Percentiles rank a stretch among this genome's conserved stretches.
These are phyloP conservation scores for Tricholoma sp. DNA, from an alignment of 768 basidiomycete genomes.

Conservation along the genomic window DNA sequence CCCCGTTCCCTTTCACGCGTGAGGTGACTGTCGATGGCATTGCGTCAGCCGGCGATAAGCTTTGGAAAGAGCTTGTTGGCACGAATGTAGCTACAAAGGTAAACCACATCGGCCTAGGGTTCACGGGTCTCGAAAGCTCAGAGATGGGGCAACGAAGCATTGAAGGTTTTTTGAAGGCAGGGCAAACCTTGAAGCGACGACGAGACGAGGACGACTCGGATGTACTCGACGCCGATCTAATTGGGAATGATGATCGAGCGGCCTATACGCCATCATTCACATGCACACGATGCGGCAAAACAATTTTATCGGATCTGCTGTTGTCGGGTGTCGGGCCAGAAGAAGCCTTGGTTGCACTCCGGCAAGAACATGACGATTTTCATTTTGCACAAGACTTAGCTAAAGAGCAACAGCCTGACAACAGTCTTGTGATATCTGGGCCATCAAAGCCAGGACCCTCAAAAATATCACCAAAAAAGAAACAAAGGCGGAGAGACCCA, in stretches of 20 bases:
- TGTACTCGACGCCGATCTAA: not conserved
- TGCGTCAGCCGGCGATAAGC: constrained; percentile 64
- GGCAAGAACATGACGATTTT: constrained; percentile 81
- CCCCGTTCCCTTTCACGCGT: constrained; percentile 78
- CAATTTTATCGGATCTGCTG: constrained; percentile 27
- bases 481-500: constrained; percentile 13
- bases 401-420: constrained; percentile 27
- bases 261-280: constrained; percentile 33
- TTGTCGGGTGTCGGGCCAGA: constrained; percentile 26
- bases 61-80: constrained; percentile 87
- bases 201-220: constrained; percentile 24
- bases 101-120: constrained; percentile 65
- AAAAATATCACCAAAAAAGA: constrained; percentile 13
- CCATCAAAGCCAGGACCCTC: constrained; percentile 10
- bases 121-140: constrained; percentile 69
- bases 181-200: constrained; percentile 33
- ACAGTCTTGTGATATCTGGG: constrained; percentile 11
- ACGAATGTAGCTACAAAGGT: constrained; percentile 52
- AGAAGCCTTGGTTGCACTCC: constrained; percentile 36
- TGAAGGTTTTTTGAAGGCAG: constrained; percentile 72
- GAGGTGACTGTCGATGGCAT: constrained; percentile 75
- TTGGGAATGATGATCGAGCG: not conserved
- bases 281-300: constrained; percentile 56
- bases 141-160: constrained; percentile 84
- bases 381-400: constrained; percentile 83